Evolutionary conservation across 2,329 filamentous ascomycete genomes (phyloP), one percentile per base, ranked within the genome.

Genomic region (Pseudogymnoascus sp.): DNA sequence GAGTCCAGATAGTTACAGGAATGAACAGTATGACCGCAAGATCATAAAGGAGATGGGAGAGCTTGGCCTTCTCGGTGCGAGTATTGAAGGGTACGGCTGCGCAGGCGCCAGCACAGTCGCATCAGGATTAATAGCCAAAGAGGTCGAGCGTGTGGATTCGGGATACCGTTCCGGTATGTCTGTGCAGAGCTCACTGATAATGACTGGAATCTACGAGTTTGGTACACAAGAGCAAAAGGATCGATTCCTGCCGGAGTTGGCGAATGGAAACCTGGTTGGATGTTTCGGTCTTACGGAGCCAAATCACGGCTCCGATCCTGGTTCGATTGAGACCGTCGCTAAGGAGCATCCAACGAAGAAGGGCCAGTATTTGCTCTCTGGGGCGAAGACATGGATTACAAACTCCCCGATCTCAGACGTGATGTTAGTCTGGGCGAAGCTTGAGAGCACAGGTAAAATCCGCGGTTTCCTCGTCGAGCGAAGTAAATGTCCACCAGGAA

Each of bases 1-100:
- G 25, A 43, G 39, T 47, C 60, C 64, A 93, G 90, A 93, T 75
- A 89, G 90, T 63, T 95, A 92, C 75, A 84, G 91, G 65, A 86
- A 93, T 72, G 91, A 96, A 75, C 74, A 91, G 71, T 96, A 92
- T 75, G 91, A 96, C 73, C 81, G 83, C 68, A 86, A 87, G 69
- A 96, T 96, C 63, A 80, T 96, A 32, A 81, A 87, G 73, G 91
- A 96, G 76, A 96, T 96, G 91, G 91, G 91, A 41, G 90, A 94
- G 71, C 78, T 96, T 8, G 91, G 91, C n/a, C 80, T 96, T 0
- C 79, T 96, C 2, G 91, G 91, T 60, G 87, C 91, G 59, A 93
- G 86, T 20, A 92, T 96, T 64, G 78, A 93, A 65, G 91, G 91
- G 16, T 94, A 96, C 70, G 91, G 85, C 32, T 96, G 92, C 72